Evolutionary conservation across 305 asterid species (phyloP), one percentile per base, ranked within the genome.

Genomic region (Solanum hybrid): DNA sequence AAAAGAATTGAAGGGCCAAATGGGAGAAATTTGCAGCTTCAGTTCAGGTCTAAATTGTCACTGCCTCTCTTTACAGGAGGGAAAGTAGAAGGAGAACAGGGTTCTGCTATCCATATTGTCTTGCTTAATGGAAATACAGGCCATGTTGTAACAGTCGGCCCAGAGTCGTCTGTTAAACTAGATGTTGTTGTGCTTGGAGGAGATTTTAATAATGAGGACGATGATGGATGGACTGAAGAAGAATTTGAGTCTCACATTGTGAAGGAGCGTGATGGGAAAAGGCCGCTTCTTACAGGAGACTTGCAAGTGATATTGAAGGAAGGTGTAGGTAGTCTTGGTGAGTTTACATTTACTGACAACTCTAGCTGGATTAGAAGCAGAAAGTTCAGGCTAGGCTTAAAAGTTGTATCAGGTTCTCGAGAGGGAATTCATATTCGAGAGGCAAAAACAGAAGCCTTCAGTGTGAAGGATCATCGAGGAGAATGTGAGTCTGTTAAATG

Each of bases 361-460:
- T 95, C 97, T 22, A 95, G 97, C 82, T 95, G 96, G 97, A 92
- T 92, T 60, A 91, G 96, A 90, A 94, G 97, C 92, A 90, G 97
- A 87, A 95, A 93, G 89, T 95, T 95, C 92, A 93, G 97, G 86
- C 93, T 95, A 89, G 96, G 96, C 40, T 87, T 92, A 66, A 93
- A 91, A 88, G 94, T 93, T 73, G 92, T 93, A 60, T 86, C 92
- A 17, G 95, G 94, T 37, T 80, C 81, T 89, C 56, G 93, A 40
- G 92, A 92, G 80, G 93, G 93, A 7, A 31, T 91, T 69, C 94
- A 93, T 80, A 91, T 94, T 37, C 91, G 93, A 34, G 96, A 94
- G 93, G 97, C 95, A 24, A 93, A 92, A 91, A 92, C 95, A 7
- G 94, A 93, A 79, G 92, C 97, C 31, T 95, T 95, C 85, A 90